Conservation (phyloP, 352 stramenopile genomes). For the Phytophthora citrophthora region DNA sequence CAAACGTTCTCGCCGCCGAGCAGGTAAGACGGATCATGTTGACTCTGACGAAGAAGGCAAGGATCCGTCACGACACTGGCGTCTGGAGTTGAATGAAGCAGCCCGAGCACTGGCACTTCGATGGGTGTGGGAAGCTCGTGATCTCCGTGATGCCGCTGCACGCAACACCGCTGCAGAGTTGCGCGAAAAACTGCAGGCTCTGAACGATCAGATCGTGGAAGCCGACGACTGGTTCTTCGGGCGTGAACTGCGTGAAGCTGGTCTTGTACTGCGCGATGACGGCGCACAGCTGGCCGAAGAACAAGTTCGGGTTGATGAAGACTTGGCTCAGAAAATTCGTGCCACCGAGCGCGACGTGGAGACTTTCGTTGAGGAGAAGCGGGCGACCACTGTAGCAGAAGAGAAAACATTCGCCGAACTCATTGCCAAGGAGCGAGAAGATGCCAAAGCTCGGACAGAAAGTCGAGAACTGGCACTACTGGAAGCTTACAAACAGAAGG, state of each 20-base stretch:
- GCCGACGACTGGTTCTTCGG: constrained; percentile 95
- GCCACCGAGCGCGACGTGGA: constrained; percentile 88
- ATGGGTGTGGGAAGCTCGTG: constrained; percentile 86
- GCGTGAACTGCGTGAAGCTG: constrained; percentile 86
- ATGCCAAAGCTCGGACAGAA: constrained; percentile 55
- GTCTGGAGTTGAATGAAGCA: constrained; percentile 85
- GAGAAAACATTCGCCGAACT: constrained; percentile 69
- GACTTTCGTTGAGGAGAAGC: constrained; percentile 75
- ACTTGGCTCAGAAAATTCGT: constrained; percentile 76
- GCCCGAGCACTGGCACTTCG: constrained; percentile 71
- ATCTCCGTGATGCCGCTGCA: constrained; percentile 57
- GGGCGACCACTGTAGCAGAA: constrained; percentile 62
- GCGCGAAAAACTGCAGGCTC: constrained; percentile 51
- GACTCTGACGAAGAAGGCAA: constrained; percentile 79
- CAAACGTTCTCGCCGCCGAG: constrained; percentile 86
- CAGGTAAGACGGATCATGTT: constrained; percentile 65
- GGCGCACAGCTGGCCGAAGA: constrained; percentile 61
- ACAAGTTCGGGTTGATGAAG: constrained; percentile 74
- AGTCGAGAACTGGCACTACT: constrained; percentile 82
- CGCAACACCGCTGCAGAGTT: constrained; percentile 59
- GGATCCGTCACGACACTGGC: constrained; percentile 71
- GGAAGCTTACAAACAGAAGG: constrained; percentile 69
- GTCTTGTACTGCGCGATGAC: constrained; percentile 63
- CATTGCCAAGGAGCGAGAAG: constrained; percentile 59
- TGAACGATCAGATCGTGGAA: constrained; percentile 86